A percentile compares a stretch with the other conserved stretches of the same genome.
phyloP scores from a whole-genome alignment of 208 protist species.

The Trypanosoma mega region DNA sequence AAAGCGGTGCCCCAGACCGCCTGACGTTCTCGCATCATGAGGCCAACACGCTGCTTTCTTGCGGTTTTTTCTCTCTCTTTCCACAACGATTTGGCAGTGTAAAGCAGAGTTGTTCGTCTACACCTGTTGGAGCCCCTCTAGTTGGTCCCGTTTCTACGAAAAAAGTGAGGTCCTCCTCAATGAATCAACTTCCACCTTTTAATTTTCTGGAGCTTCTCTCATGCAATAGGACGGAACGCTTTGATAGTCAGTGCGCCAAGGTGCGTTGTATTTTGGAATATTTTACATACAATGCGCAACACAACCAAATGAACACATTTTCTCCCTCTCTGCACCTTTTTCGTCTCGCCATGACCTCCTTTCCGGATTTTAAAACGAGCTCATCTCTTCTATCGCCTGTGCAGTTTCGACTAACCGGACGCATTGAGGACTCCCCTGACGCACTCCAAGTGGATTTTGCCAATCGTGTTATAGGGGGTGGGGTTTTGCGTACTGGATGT shows the following conservation, averaged over 20 bases:
- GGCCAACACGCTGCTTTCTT: slow-evolving; percentile 39
- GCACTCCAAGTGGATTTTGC: slow-evolving; percentile 89
- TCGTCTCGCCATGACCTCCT: slow-evolving; percentile 30
- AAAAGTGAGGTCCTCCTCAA: too few relatives aligned
- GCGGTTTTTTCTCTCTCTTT: slow-evolving; percentile 72
- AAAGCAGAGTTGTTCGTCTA: too few relatives aligned
- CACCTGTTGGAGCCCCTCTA: too few relatives aligned
- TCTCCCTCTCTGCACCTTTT: slow-evolving; percentile 53
- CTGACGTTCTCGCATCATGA: slow-evolving; percentile 38
- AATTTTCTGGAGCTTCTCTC: slow-evolving; percentile 59
- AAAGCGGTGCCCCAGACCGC: slow-evolving; percentile 22
- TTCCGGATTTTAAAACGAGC: slow-evolving; percentile 45
- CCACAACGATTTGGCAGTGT: too few relatives aligned
- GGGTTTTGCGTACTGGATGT: slow-evolving; percentile 75
- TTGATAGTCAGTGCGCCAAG: slow-evolving; percentile 40
- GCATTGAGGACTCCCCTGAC: slow-evolving; percentile 64
- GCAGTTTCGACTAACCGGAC: slow-evolving; percentile 19
- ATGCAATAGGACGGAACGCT: background rate
- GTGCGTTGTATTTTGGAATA: slow-evolving; percentile 60
- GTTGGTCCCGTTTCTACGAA: too few relatives aligned
- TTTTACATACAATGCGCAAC: slow-evolving; percentile 37
- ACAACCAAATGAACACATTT: too few relatives aligned
- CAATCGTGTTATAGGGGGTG: slow-evolving; percentile 81
- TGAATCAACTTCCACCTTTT: slow-evolving; percentile 29
- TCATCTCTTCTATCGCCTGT: slow-evolving; percentile 26